Conservation (phyloP, 2,329 filamentous ascomycete species). For the Verticillium isaacii region DNA sequence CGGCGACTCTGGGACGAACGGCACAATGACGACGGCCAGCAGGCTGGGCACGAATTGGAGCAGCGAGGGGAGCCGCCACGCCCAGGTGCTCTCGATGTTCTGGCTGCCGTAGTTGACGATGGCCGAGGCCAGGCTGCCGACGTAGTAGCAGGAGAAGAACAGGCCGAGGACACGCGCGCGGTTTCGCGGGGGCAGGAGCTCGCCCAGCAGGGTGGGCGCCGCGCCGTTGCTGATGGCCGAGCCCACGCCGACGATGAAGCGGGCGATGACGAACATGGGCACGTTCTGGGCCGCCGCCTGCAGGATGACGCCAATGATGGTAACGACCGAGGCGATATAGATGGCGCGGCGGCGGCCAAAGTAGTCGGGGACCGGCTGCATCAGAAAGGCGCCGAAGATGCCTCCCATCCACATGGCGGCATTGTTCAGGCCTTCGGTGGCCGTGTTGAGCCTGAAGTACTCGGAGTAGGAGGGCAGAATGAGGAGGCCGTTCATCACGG, state of each 20-base stretch:
- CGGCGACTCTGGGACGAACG: constrained; percentile 17
- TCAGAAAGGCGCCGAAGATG: constrained; percentile 36
- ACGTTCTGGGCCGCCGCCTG: constrained; percentile 45
- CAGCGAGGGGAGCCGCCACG: constrained; percentile 28
- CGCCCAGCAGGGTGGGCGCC: constrained; percentile 41
- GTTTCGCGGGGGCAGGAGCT: constrained; percentile 34
- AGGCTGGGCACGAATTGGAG: constrained; percentile 26
- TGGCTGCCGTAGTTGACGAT: constrained; percentile 25
- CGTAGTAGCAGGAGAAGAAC: constrained; percentile 19
- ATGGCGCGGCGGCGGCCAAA: constrained; percentile 38
- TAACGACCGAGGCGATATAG: constrained; percentile 30
- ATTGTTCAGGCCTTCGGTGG: constrained; percentile 50
- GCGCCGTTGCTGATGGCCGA: constrained; percentile 34
- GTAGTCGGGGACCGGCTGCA: constrained; percentile 34
- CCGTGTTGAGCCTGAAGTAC: constrained; percentile 49
- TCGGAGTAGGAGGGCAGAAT: constrained; percentile 51
- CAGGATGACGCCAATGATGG: constrained; percentile 37
- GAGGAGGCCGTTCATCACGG: constrained; percentile 52
- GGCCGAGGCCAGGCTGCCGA: constrained; percentile 21
- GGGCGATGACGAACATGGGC: constrained; percentile 43
- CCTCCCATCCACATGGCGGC: constrained; percentile 50
- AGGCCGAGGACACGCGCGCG: constrained; percentile 13
- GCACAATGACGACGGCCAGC: constrained; percentile 14
- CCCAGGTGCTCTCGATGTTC: constrained; percentile 26
- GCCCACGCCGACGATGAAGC: constrained; percentile 44